Evolutionary conservation across 495 filamentous ascomycete species (phyloP).

Genomic region (Ramalina intermedia): DNA sequence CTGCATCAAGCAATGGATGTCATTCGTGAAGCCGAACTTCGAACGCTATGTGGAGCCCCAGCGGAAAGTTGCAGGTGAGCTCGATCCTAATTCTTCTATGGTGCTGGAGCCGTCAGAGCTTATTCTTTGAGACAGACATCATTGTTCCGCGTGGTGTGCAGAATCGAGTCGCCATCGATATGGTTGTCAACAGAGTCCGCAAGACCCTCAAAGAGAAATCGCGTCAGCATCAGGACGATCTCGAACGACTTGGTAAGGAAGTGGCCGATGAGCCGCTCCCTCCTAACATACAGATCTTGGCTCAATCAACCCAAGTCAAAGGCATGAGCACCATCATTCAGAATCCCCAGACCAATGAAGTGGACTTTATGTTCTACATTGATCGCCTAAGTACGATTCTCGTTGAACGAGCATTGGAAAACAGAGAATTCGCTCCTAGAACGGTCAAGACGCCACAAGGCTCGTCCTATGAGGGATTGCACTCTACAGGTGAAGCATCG

Average conservation of each 20-base stretch:
- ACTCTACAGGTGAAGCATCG: constrained; percentile 52
- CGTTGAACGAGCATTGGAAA: constrained; percentile 69
- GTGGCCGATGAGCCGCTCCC: constrained; percentile 59
- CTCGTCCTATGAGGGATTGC: constrained; percentile 51
- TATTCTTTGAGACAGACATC: constrained; percentile 43
- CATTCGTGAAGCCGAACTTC: constrained; percentile 90
- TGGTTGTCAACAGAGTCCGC: constrained; percentile 83
- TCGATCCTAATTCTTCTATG: background rate
- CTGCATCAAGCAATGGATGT: constrained; percentile 96
- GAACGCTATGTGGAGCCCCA: constrained; percentile 84
- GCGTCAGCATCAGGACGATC: constrained; percentile 57
- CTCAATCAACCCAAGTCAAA: constrained; percentile 59
- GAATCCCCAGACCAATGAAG: constrained; percentile 59
- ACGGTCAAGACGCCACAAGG: constrained; percentile 56
- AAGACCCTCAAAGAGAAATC: constrained; percentile 77
- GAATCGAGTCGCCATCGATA: constrained; percentile 86
- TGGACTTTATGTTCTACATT: constrained; percentile 96
- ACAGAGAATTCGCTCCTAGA: constrained; percentile 44
- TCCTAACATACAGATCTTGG: constrained; percentile 52
- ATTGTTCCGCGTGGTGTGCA: constrained; percentile 91
- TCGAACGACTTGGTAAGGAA: constrained; percentile 54
- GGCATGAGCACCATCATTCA: constrained; percentile 88
- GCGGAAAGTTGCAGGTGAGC: constrained; percentile 54
- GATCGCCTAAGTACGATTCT: constrained; percentile 73
- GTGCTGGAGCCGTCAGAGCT: background rate